Evolutionary conservation across 495 filamentous ascomycete species (phyloP), one percentile per base, ranked within the genome.

Genomic region (Cercophora sp.): DNA sequence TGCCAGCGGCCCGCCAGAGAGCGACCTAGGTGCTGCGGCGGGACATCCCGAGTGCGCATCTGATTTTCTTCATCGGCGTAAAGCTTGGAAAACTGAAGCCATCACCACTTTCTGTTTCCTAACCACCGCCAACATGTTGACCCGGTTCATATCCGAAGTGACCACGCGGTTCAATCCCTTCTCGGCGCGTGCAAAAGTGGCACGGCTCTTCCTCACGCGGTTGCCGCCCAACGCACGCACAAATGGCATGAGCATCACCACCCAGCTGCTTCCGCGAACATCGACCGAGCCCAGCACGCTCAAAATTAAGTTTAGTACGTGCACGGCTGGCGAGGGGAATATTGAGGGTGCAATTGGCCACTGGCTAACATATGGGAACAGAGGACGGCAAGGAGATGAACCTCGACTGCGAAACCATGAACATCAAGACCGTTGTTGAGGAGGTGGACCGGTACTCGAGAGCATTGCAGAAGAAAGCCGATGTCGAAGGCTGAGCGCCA

Each of bases 101-200:
- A 34, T 13, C 32, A 8, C 42, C 23, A 32, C 39, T 25, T 18
- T 11, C 20, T 22, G 5, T 19, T 4, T 13, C 23, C 13, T 5
- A 35, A 51, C 43, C 43, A 41, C 51, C 48, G 29, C 48, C 66
- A 81, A 67, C 52, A 98, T 98, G 93, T 85, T 96, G 37, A 94
- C 88, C 42, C 78, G 80, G 60, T 89, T 86, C 76, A 85, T 98
- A 72, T 87, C 89, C 63, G 78, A 86, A 61, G 84, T 97, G 54
- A 79, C 80, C 52, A 85, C 88, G 57, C 80, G 77, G 62, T 96
- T 96, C 85, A 95, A 95, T 71, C 94, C 94, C 18, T 99, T 97
- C 81, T 81, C 79, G 4, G 75, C 79, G 11, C 73, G 77, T 60
- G 78, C 86, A 29, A 88, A 89, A 60, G 85, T 90, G 25, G 89